Base-by-base conservation (phyloP, 495 filamentous ascomycete species). In the Amniculicola lignicola region DNA sequence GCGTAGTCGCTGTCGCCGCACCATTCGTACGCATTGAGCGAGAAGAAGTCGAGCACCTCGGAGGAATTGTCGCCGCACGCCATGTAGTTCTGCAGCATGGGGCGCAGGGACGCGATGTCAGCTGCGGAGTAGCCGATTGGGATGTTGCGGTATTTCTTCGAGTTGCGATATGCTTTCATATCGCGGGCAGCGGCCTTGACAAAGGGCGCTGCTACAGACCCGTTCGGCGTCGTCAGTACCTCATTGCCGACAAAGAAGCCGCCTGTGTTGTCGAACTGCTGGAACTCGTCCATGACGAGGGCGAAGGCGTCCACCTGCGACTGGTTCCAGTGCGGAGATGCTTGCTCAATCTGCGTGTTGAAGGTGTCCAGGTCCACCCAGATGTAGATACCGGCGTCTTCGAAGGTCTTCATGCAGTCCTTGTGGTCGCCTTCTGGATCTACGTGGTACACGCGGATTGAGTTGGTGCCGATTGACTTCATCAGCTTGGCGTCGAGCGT, bases 91-190 rank as follows among this genome's bases (percentile, higher is more conserved):
- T 95, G 90, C 1, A 95, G 75, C 82, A 86, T 89, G 28, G 90
- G 89, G 16, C 90, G 83, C 36, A 93, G 80, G 37, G 81, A 75
- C 2, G 87, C 74, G 58, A 94, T 91, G 68, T 95, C 90, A 27
- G 89, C 88, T n/a, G 88, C 89, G 6, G 88, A 89, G 72, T 95
- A 95, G 36, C 90, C 90, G 45, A 95, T 74, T 5, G 90, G 89
- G 46, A 95, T 87, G 24, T 84, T 72, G 50, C 90, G 86, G 71
- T 93, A 91, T n/a, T 77, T 76, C 72, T 92, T 87, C 46, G 74
- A 69, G 62, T 89, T 77, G 41, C 88, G 79, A 70, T 94, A 88
- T 0, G 83, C 81, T 76, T 93, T 94, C 71, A 92, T 74, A 64
- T 95, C 89, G 35, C 85, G 79, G 15, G 82, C 78, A 16, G 88